These are phyloP conservation scores for Microsporum audouinii DNA, from an alignment of 2,329 filamentous ascomycete species.

Conservation along the genomic window DNA sequence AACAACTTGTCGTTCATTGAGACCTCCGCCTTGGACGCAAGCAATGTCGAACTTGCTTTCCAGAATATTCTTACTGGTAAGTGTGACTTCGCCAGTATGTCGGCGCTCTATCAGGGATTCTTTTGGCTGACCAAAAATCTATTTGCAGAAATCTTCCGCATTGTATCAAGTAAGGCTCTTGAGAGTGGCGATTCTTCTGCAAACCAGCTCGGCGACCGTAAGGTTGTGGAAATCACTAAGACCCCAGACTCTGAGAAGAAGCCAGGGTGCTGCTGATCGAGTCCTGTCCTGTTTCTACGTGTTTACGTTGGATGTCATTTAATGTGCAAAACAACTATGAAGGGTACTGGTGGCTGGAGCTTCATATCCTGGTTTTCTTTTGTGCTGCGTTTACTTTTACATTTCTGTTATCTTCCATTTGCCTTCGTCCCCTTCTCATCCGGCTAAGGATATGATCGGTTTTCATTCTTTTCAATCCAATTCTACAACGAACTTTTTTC, in stretches of 20 bases:
- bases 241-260: constrained; percentile 69
- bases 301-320: constrained; percentile 1
- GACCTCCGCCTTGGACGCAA: constrained; percentile 95
- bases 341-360: constrained; percentile 1
- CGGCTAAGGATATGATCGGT: constrained; percentile 8
- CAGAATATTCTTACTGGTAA: constrained; percentile 97
- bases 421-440: constrained; percentile 1
- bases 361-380: constrained; percentile 4
- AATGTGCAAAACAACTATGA: constrained; percentile 5
- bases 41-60: constrained; percentile 98
- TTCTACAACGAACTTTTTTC: not conserved
- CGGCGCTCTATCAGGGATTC: not conserved
- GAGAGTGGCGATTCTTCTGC: constrained; percentile 76
- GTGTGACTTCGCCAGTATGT: constrained; percentile 20
- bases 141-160: constrained; percentile 86
- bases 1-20: constrained; percentile 99
- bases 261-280: constrained; percentile 35
- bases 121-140: constrained; percentile 4
- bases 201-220: constrained; percentile 66
- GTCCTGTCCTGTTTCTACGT: not conserved
- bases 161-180: constrained; percentile 94
- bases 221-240: constrained; percentile 74
- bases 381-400: not conserved
- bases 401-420: constrained; percentile 16
- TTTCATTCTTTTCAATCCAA: constrained; percentile 13